Base-by-base conservation (phyloP, 306 rosid genomes). In the Vicia villosa region DNA sequence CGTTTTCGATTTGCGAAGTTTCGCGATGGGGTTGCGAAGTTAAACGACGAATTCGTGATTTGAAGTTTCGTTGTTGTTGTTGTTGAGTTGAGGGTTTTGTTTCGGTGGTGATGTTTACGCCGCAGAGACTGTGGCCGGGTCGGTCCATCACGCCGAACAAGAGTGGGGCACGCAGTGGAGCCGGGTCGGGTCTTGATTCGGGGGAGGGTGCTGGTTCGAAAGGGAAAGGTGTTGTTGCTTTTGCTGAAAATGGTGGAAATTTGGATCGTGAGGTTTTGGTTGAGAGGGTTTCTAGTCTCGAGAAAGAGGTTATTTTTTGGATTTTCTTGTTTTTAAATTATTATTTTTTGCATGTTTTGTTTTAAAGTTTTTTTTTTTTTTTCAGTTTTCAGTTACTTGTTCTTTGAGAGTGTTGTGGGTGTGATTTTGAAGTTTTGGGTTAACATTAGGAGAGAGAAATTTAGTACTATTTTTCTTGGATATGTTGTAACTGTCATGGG, bases 91-190 rank as follows among this genome's bases (percentile, higher is more conserved):
- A 17, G 67, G 20, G 67, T 80, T 66, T 62, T 74, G 34, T 52
- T 21, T 10, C 13, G 3, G 32, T 22, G 65, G 61, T 30, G 60
- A 88, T 90, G 97, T 91, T 88, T 58, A 78, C 99, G 81, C 95
- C 97, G 75, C 90, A 81, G 77, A 88, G 64, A 75, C 81, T 17
- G 66, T 83, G 88, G 94, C 75, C 94, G 78, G 85, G 80, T 64
- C 82, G 89, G 96, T 68, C 89, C 50, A 84, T 50, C 41, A 79
- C 96, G 21, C 92, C 96, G 41, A 81, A 54, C 41, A 88, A 68
- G 70, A 82, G 85, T 3, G 89, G 89, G 66, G 10, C 69, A n/a
- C 85, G 73, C 46, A 75, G 43, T 67, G 89, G 81, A 50, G 54
- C 68, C 36, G 93, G 88, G 77, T 85, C 90, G 34, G 87, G 85